phyloP scores from a whole-genome alignment of 1,284 basidiomycete species.

The Ustilago cynodontis region DNA sequence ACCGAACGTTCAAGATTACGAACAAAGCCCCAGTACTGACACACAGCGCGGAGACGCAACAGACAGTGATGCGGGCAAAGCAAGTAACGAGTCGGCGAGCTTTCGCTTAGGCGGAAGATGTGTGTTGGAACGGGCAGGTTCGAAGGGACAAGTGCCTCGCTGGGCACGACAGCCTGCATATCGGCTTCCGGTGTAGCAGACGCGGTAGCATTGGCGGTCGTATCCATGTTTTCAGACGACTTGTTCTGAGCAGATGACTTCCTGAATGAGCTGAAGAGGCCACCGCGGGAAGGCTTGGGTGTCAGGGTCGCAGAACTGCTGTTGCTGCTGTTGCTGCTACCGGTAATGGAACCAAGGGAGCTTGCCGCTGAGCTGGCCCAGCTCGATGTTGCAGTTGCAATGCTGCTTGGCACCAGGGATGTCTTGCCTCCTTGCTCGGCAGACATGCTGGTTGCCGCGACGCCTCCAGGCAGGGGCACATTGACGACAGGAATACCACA shows the following conservation, averaged over 20 bases:
- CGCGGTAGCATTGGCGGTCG: neutral
- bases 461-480: slow-evolving; percentile 57
- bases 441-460: slow-evolving; percentile 34
- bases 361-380: slow-evolving; percentile 53
- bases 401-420: slow-evolving; percentile 39
- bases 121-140: slow-evolving; percentile 65
- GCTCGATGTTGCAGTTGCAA: slow-evolving; percentile 50
- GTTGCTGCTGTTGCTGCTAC: slow-evolving; percentile 22
- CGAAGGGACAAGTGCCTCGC: slow-evolving; percentile 4
- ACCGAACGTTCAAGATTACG: slow-evolving; percentile 66
- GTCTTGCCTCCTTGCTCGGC: slow-evolving; percentile 44
- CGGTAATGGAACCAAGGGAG: slow-evolving; percentile 49
- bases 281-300: slow-evolving; percentile 42
- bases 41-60: slow-evolving; percentile 60
- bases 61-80: slow-evolving; percentile 68
- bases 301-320: slow-evolving; percentile 37
- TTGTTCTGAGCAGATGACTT: slow-evolving; percentile 27
- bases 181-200: slow-evolving; percentile 13
- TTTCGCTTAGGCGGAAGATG: slow-evolving; percentile 66
- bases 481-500: slow-evolving; percentile 65
- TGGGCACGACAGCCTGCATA: slow-evolving; percentile 1
- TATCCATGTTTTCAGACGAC: slow-evolving; percentile 10
- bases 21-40: slow-evolving; percentile 67
- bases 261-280: slow-evolving; percentile 56
- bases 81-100: slow-evolving; percentile 59